A percentile compares a stretch with the other conserved stretches of the same genome.
These are phyloP conservation scores for Neurospora hispaniola DNA, from an alignment of 495 filamentous ascomycete genomes.

Conservation along the genomic window DNA sequence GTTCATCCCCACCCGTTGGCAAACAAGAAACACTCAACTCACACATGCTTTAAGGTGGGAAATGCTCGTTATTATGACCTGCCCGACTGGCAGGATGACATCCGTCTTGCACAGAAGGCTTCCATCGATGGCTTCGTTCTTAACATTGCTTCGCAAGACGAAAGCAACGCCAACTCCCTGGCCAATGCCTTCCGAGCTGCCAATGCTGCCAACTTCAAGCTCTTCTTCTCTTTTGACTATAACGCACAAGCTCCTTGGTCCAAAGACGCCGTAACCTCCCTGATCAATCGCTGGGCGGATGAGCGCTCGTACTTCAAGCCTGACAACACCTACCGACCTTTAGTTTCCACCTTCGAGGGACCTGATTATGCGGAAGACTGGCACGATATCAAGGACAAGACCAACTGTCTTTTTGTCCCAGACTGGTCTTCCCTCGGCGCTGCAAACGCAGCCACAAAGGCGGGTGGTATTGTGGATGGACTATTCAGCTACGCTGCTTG, in stretches of 20 bases:
- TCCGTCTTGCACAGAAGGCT: conserved; percentile 39
- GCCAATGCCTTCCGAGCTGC: conserved; percentile 46
- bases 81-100: conserved; percentile 45
- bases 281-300: conserved; percentile 36
- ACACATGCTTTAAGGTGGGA: conserved; percentile 6
- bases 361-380: conserved; percentile 18
- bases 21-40: not conserved
- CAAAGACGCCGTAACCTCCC: conserved; percentile 31
- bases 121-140: conserved; percentile 51
- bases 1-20: not conserved
- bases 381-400: conserved; percentile 17
- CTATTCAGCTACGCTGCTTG: conserved; percentile 52
- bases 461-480: conserved; percentile 42
- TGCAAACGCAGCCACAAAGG: not conserved
- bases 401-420: conserved; percentile 22
- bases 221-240: conserved; percentile 52
- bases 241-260: conserved; percentile 29
- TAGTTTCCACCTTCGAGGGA: conserved; percentile 49
- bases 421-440: conserved; percentile 23
- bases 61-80: conserved; percentile 32
- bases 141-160: conserved; percentile 40
- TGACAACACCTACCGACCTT: conserved; percentile 23
- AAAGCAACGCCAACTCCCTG: conserved; percentile 36
- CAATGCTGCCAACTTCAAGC: conserved; percentile 41
- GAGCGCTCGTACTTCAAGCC: conserved; percentile 42